Evolutionary conservation across 148 eudicot genomes (phyloP), one percentile per base, ranked within the genome.

Genomic region (Hydrangea macrophylla): DNA sequence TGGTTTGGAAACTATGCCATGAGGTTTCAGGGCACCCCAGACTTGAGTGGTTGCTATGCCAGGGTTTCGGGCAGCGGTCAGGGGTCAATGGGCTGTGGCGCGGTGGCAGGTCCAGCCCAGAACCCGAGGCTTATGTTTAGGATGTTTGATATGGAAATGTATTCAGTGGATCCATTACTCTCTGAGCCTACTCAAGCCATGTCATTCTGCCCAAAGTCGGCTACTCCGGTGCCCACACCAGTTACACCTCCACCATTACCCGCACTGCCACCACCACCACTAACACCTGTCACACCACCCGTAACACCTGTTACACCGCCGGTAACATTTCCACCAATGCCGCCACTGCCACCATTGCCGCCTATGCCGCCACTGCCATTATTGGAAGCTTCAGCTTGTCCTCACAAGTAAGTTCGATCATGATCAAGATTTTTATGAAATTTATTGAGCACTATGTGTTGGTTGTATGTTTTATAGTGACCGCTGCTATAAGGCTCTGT

Each of bases 171-270:
- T 72, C 86, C 92, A 9, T 74, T 94, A 36, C 72, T 90, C 31
- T 84, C 96, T 74, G 89, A 90, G 73, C 98, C 98, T 50, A 76
- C 85, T 25, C 61, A 88, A 64, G 92, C 97, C 27, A 75, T 76
- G 89, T 67, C 96, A 58, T 79, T 72, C 62, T 93, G 96, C 64
- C 76, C 82, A 5, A 70, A 57, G 10, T 73, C 88, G 17, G 11
- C 66, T n/a, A 2, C 71, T 31, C 75, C 87, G 1, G 62, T 55
- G 3, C 42, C 62, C 0, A 20, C 31, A 6, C 81, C 83, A 6
- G 60, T 44, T 15, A 23, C 70, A 56, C 81, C 83, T 10, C 40
- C 51, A 18, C 15, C 39, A 23, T 81, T 80, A 30, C 72, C n/a
- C n/a, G n/a, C 76, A 2, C 64, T 76, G 0, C 74, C 51, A 7